Base-by-base conservation (phyloP, 164 flowering plant genomes). In the Macadamia tetraphylla region DNA sequence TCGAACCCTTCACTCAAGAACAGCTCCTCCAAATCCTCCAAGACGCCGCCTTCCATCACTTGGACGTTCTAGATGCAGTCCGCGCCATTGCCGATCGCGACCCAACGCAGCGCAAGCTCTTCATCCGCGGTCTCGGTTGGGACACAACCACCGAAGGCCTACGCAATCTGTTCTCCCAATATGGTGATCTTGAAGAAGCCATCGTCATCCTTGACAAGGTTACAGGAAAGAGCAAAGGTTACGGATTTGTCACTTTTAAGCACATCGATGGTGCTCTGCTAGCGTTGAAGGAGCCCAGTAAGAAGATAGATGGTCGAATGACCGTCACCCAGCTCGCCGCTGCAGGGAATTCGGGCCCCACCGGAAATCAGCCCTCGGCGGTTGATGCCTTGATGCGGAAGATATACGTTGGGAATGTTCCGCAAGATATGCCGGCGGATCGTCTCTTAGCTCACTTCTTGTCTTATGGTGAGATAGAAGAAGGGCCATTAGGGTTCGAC, bases 61-160 rank as follows among this genome's bases (percentile, higher is more conserved):
- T 74, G 1, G 93, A 88, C 57, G 89, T 89, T 30, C 88, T 91
- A 46, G 84, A 78, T 29, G 78, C 86, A 23, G 87, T 88, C n/a
- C 85, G 97, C 1, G 62, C 82, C 11, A 69, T 91, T 44, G 95
- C 95, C 43, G 92, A 91, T 65, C 75, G 80, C 1, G 97, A 91
- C 56, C 73, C 79, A 7, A 62, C 90, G 18, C 94, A 85, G 75
- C 79, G 98, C 18, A 95, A 95, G 84, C 90, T 92, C 63, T 95
- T 95, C 78, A 80, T 95, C 40, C 92, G 98, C n/a, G 99, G 98
- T 35, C 91, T 95, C 10, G 98, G 97, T 0, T 89, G 96, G 94
- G 98, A 95, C 62, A 89, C 99, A 70, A 89, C 91, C 59, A 79
- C 91, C n/a, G 99, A 95, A 0, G 77, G 77, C 40, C 84, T 95